Evolutionary conservation across 306 rosid genomes (phyloP).

Genomic region (Prunus persica): DNA sequence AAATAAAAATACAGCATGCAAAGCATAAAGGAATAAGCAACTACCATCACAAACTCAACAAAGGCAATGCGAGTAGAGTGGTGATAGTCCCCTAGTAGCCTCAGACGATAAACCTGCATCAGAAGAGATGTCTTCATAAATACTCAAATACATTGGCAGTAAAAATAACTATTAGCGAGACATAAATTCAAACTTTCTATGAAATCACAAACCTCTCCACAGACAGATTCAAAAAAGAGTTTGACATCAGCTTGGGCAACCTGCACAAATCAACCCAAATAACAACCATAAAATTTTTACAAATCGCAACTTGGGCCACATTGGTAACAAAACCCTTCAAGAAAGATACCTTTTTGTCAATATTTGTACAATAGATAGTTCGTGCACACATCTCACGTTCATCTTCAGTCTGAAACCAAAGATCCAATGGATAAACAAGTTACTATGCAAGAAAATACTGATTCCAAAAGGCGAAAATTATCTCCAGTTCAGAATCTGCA

Average conservation of each 20-base stretch:
- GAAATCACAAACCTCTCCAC: slow-evolving; percentile 45
- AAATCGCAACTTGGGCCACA: background rate
- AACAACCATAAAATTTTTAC: background rate
- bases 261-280: slow-evolving; percentile 12
- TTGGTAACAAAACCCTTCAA: background rate
- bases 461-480: background rate
- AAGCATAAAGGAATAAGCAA: slow-evolving; percentile 18
- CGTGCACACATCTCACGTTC: slow-evolving; percentile 52
- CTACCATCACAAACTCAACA: slow-evolving; percentile 88
- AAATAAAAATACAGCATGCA: slow-evolving; percentile 3
- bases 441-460: background rate
- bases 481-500: background rate
- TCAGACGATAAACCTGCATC: slow-evolving; percentile 81
- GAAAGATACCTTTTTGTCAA: slow-evolving; percentile 44
- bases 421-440: background rate
- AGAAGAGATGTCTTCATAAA: background rate
- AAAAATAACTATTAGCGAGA: background rate
- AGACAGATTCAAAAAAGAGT: slow-evolving; percentile 41
- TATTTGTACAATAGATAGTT: slow-evolving; percentile 45
- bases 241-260: slow-evolving; percentile 46
- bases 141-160: background rate
- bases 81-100: slow-evolving; percentile 98
- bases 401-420: slow-evolving; percentile 28
- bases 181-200: slow-evolving; percentile 1
- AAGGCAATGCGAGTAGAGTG: slow-evolving; percentile 98